Percentiles rank a stretch among this genome's conserved stretches.
phyloP scores from a whole-genome alignment of 768 basidiomycete species.

The Lentinus tigrinus region DNA sequence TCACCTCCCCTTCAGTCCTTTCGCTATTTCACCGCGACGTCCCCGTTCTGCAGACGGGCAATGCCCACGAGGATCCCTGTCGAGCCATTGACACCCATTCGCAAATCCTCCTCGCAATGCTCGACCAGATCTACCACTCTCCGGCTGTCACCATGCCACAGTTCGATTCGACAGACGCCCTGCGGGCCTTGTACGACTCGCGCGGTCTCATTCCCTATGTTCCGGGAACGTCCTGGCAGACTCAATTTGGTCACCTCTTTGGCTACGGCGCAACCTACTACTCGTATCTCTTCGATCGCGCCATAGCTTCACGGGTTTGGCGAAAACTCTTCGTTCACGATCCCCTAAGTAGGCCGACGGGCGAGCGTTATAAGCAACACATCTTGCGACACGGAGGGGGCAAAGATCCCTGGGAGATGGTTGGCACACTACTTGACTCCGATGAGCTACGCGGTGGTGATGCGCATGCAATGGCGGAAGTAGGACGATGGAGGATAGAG shows the following conservation, averaged over 20 bases:
- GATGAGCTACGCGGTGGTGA: slow-evolving; percentile 73
- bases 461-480: slow-evolving; percentile 80
- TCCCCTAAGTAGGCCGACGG: slow-evolving; percentile 68
- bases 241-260: slow-evolving; percentile 92
- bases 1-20: slow-evolving; percentile 80
- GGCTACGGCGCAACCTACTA: slow-evolving; percentile 99
- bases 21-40: slow-evolving; percentile 68
- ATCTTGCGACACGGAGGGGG: slow-evolving; percentile 84
- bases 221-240: slow-evolving; percentile 86
- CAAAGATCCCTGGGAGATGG: slow-evolving; percentile 92
- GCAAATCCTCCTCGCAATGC: slow-evolving; percentile 83
- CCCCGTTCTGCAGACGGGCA: slow-evolving; percentile 47
- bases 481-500: slow-evolving; percentile 87
- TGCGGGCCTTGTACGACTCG: slow-evolving; percentile 59
- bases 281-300: slow-evolving; percentile 94
- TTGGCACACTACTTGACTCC: slow-evolving; percentile 63
- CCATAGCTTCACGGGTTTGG: slow-evolving; percentile 94
- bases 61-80: slow-evolving; percentile 75
- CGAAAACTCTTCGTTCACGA: slow-evolving; percentile 63
- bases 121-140: slow-evolving; percentile 93
- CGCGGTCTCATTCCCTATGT: slow-evolving; percentile 85
- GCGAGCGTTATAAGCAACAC: slow-evolving; percentile 79
- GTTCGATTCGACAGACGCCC: slow-evolving; percentile 74
- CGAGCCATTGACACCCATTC: slow-evolving; percentile 85
- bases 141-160: slow-evolving; percentile 46